These are phyloP conservation scores for Macaranga tanarius DNA, from an alignment of 441 rosid species.

Conservation along the genomic window DNA sequence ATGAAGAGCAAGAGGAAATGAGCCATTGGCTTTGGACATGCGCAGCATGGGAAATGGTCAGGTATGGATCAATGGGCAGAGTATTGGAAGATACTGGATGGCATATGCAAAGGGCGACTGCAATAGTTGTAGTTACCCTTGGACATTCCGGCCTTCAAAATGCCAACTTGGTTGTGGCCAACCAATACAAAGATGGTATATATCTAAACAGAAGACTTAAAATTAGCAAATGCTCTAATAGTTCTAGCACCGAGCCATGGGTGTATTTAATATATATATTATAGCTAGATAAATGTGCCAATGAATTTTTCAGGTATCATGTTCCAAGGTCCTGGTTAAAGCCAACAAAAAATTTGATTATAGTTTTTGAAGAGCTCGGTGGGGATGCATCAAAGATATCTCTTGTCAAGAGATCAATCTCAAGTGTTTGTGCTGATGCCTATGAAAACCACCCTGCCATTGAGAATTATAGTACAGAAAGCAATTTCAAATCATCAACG, in stretches of 20 bases:
- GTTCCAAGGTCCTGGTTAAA: constrained; percentile 89
- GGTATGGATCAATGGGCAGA: constrained; percentile 85
- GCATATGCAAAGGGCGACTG: constrained; percentile 77
- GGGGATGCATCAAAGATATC: constrained; percentile 73
- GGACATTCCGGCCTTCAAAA: constrained; percentile 61
- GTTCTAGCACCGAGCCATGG: background rate
- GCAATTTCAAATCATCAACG: constrained; percentile 15
- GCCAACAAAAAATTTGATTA: constrained; percentile 64
- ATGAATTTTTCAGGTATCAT: constrained; percentile 58
- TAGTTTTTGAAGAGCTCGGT: constrained; percentile 93
- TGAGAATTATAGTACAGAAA: constrained; percentile 24
- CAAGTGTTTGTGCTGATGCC: constrained; percentile 35
- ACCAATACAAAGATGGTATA: constrained; percentile 80
- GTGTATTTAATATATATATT: background rate
- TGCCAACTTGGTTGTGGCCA: constrained; percentile 79
- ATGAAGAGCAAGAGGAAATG: constrained; percentile 55
- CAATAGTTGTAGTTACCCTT: constrained; percentile 46
- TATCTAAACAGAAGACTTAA: background rate
- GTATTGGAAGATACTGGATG: constrained; percentile 92
- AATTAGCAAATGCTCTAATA: background rate
- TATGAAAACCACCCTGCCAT: constrained; percentile 38
- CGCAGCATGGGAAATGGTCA: constrained; percentile 94
- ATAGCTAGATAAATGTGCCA: background rate
- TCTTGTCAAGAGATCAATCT: constrained; percentile 54
- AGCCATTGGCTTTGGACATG: constrained; percentile 84